A percentile compares a stretch with the other conserved stretches of the same genome.
phyloP scores from a whole-genome alignment of 805 yeast genomes.

The Tetrapisispora nanseiensis region DNA sequence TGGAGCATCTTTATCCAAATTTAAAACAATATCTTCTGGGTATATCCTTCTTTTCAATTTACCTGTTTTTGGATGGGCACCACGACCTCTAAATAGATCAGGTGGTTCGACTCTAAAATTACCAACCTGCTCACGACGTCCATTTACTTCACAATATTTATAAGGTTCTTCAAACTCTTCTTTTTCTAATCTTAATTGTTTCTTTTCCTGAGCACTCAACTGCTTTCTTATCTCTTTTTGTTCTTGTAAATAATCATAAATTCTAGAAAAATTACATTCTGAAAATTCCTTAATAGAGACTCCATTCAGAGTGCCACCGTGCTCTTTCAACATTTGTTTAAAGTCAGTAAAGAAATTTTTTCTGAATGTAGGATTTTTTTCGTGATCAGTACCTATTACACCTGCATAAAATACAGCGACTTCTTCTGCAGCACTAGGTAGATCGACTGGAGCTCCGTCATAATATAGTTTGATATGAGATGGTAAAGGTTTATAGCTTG shows the following conservation, averaged over 20 bases:
- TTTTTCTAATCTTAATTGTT: conserved; percentile 56
- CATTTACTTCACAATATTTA: conserved; percentile 72
- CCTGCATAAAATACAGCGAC: conserved; percentile 95
- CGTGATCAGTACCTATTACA: conserved; percentile 79
- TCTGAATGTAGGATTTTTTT: conserved; percentile 75
- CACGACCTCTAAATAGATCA: conserved; percentile 90
- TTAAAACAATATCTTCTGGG: conserved; percentile 85
- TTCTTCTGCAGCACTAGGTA: conserved; percentile 83
- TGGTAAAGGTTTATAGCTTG: conserved; percentile 82
- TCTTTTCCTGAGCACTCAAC: conserved; percentile 65
- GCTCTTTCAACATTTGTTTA: conserved; percentile 51
- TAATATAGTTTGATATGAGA: conserved; percentile 63
- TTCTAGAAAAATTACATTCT: conserved; percentile 69
- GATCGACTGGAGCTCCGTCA: conserved; percentile 61
- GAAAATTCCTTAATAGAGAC: conserved; percentile 46
- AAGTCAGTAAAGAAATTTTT: conserved; percentile 83
- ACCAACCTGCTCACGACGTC: conserved; percentile 85
- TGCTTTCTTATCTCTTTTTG: conserved; percentile 64
- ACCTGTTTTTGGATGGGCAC: conserved; percentile 95
- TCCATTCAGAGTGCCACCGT: conserved; percentile 48
- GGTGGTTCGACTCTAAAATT: conserved; percentile 95
- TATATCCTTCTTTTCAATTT: conserved; percentile 73
- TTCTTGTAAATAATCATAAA: conserved; percentile 60
- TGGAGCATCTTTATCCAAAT: conserved; percentile 60
- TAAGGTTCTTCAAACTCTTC: conserved; percentile 72